These are phyloP conservation scores for Ascomycota sp. DNA, from an alignment of 2,329 filamentous ascomycete species.

Conservation along the genomic window DNA sequence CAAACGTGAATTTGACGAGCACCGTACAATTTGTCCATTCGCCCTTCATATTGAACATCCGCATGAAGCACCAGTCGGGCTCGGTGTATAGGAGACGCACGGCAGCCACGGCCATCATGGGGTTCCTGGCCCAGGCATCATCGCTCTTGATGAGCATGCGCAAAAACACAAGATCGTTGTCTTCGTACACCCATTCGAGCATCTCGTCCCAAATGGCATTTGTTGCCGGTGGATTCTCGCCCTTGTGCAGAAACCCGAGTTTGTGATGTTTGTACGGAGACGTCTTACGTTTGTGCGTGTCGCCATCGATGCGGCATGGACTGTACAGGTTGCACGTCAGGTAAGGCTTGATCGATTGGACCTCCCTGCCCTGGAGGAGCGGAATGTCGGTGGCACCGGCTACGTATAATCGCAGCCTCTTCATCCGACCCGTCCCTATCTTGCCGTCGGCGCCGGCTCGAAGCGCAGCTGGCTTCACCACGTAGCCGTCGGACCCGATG, in stretches of 20 bases:
- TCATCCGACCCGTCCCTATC: conserved; percentile 23
- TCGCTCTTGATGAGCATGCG: conserved; percentile 48
- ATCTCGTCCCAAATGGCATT: conserved; percentile 47
- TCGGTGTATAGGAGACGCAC: conserved; percentile 36
- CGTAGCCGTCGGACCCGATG: conserved; percentile 41
- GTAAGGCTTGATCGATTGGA: conserved; percentile 38
- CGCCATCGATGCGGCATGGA: conserved; percentile 25
- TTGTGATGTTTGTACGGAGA: conserved; percentile 35
- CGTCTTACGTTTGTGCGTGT: conserved; percentile 24
- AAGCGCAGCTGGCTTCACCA: conserved; percentile 41
- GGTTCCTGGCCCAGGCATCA: conserved; percentile 39
- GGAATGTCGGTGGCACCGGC: conserved; percentile 43
- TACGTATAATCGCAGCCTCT: conserved; percentile 34
- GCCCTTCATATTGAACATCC: conserved; percentile 44
- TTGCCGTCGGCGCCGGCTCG: conserved; percentile 32
- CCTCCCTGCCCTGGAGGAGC: conserved; percentile 25
- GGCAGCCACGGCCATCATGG: conserved; percentile 38
- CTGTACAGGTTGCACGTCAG: conserved; percentile 44
- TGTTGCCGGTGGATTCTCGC: conserved; percentile 34
- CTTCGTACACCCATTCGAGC: conserved; percentile 47
- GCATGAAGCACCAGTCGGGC: conserved; percentile 40
- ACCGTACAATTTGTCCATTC: conserved; percentile 41
- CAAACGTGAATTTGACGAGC: conserved; percentile 38
- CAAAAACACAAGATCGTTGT: conserved; percentile 44
- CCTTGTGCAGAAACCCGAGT: conserved; percentile 31